Evolutionary conservation across 208 protist species (phyloP), one percentile per base, ranked within the genome.

Genomic region (Acanthamoeba culbertsoni): DNA sequence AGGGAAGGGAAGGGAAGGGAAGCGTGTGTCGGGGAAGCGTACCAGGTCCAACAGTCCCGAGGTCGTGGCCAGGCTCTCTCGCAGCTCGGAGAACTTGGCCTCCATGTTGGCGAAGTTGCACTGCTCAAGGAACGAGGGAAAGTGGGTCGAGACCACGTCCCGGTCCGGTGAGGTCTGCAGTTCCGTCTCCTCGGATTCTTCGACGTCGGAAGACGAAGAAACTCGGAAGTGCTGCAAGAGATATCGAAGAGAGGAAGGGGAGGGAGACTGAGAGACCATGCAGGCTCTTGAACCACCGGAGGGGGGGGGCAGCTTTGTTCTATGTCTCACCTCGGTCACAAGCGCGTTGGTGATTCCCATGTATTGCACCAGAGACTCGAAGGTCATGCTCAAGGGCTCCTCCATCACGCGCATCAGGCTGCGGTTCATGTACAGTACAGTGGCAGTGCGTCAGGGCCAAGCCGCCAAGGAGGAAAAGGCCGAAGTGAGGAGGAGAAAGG

Each of bases 361-460:
- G 43, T 82, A 51, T 20, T n/a, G 71, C 0, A 51, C 12, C 5
- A 82, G 71, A 23, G n/a, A 51, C 20, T 23, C 71, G 71, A 35
- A 82, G 7, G 71, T 28, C 35, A 28, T 42, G 42, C 26, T 23
- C 18, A 82, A n/a, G 20, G 71, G 71, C n/a, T 82, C 71, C 71
- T 82, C 71, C 71, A 82, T 51, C 40, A 82, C 71, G 42, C 71
- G 71, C 40, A 51, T 35, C 71, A 82, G 35, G 35, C 71, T 82
- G 71, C 5, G 62, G 55, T n/a, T 63, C 23, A 63, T 28, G 12
- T 14, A 63, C 55, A n/a, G 23, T 7, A 59, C 23, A 28, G 16
- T 57, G 51, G 16, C 7, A 59, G 53, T 26, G 53, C 6, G 18
- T 16, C 0, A 26, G 18, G 53, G 53, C 23, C n/a, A 28, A 10